Base-by-base conservation (phyloP, 2,329 filamentous ascomycete species). In the Phialophora macrospora region DNA sequence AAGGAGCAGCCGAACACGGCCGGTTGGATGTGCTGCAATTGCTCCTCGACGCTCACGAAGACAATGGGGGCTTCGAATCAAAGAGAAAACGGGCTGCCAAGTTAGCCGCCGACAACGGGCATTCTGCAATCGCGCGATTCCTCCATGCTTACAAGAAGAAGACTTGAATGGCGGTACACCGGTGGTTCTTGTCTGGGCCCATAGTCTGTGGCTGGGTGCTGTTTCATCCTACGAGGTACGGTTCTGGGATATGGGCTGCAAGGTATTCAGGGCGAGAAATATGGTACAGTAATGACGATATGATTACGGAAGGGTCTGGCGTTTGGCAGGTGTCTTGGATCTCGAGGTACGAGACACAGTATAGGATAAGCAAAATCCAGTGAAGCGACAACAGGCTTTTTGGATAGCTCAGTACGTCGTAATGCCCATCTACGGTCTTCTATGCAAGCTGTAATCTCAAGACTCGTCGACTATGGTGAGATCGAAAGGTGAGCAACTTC, bases 11-110 rank as follows among this genome's bases (percentile, higher is more conserved):
- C 41, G 72, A 75, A 55, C 51, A 72, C 14, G 74, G 74, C 26
- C 71, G 72, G 9, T 69, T 76, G 20, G 74, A 76, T 51, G 72
- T 73, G 68, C 46, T 75, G 12, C 68, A 74, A 38, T 58, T 75
- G 44, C 71, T 76, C 17, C 60, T 76, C 8, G 58, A 74, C 12
- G 17, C 38, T 1, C 17, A 44, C 17, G 38, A 20, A 44, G 38
- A 44, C 38, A n/a, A n/a, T 8, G 17, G 20, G 17, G 5, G 14
- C 38, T 44, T 44, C 5, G 38, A 44, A n/a, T 44, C 1, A 2
- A 3, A 44, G 17, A 44, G 38, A n/a, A 44, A 44, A 6, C n/a
- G 17, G 2, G 38, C 38, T 6, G 38, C 38, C 38, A 20, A 20
- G 17, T 44, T 44, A 2, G 38, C 38, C 17, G 38, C 5, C 17